Evolutionary conservation across 2,329 filamentous ascomycete species (phyloP), one percentile per base, ranked within the genome.

Genomic region (Elsinoe perseae): DNA sequence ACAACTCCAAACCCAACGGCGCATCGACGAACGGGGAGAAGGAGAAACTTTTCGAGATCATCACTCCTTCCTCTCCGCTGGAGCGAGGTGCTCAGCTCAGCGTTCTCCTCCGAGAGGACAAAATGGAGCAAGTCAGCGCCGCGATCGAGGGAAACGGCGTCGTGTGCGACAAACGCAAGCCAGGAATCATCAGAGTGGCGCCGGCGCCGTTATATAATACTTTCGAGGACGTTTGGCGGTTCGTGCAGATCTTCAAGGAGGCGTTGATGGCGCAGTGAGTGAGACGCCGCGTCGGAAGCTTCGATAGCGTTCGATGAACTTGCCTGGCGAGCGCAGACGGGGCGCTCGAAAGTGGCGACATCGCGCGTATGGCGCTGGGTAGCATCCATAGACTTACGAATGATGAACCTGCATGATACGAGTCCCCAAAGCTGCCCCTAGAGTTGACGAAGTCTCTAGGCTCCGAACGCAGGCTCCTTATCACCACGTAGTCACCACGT

Each of bases 181-280:
- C 91, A 1, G 84, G 91, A 66, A 90, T 95, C 14, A 84, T 95
- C 53, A 77, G 90, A 1, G 83, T 95, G 1, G 89, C 90, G 2
- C 90, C 91, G 1, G 85, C 87, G 40, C 89, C 90, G 10, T 69
- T 95, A 62, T 95, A 95, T 71, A 92, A 92, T 65, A 82, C 80
- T 0, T 95, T 88, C 67, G 76, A 77, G 59, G 90, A 95, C 64
- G 83, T 90, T 5, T 83, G 72, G 73, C 68, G 71, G 16, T 88
- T 88, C 65, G 77, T 74, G 55, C 69, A 71, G 34, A 70, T 81
- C n/a, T 83, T 84, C 62, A 65, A 72, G 5, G 64, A 70, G 43
- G 80, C 78, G 2, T 80, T 76, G 61, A 66, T 65, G 46, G 66
- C 69, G 56, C 74, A 72, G 27, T 23, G 65, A 34, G 58, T 54